A percentile compares a stretch with the other conserved stretches of the same genome.
These are phyloP conservation scores for Closterium sp. DNA, from an alignment of 139 green algal species.

Conservation along the genomic window DNA sequence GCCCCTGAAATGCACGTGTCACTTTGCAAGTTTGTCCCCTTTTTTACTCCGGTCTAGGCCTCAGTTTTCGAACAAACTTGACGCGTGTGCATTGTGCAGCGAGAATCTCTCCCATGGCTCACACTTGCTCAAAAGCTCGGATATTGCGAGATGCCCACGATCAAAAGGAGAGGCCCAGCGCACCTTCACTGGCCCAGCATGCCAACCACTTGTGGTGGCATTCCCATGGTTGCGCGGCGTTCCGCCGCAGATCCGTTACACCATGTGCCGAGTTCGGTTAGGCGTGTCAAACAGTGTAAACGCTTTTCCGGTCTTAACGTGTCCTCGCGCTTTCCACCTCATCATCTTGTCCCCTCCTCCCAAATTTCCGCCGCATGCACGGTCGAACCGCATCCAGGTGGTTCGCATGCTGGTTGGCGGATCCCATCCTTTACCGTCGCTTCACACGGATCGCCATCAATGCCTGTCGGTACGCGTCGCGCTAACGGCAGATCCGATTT, in stretches of 20 bases:
- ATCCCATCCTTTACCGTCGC: not conserved
- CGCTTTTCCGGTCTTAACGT: not conserved
- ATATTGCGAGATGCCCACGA: not conserved
- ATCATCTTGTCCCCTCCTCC: not conserved
- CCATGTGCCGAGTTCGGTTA: not conserved
- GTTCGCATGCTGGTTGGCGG: not conserved
- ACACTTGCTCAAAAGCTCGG: not conserved
- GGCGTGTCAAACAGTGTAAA: not conserved
- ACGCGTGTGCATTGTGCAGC: too few relatives aligned
- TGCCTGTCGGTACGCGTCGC: not conserved
- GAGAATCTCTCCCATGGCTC: too few relatives aligned
- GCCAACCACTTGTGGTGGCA: not conserved
- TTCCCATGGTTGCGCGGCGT: not conserved
- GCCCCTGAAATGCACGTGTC: too few relatives aligned
- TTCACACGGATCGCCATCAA: not conserved
- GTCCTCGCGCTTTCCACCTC: not conserved
- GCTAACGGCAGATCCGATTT: not conserved
- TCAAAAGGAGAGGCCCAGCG: not conserved
- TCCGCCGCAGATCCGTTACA: not conserved
- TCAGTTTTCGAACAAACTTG: too few relatives aligned
- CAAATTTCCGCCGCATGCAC: not conserved
- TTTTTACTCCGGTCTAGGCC: too few relatives aligned
- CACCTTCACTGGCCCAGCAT: not conserved
- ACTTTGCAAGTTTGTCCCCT: too few relatives aligned
- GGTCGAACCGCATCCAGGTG: not conserved